A percentile compares a stretch with the other conserved stretches of the same genome.
Conservation (phyloP, 805 yeast species). For the Suhomyces prunicola region DNA sequence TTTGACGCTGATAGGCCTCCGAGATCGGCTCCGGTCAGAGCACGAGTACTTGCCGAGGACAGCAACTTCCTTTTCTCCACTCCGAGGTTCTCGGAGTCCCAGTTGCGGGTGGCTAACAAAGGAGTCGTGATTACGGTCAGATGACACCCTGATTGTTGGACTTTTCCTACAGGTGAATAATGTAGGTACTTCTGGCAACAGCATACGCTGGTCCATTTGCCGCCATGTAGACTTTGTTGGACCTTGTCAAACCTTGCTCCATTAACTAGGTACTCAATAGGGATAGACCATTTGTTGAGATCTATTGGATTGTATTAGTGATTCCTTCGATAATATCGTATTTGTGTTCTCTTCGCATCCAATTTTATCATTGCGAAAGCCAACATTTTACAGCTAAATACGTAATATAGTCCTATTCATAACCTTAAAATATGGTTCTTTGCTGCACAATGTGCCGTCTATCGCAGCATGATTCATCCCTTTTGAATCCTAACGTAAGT, state of each 20-base stretch:
- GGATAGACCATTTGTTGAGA: neutral
- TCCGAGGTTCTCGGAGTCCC: conserved; percentile 1
- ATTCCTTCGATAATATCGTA: neutral
- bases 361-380: neutral
- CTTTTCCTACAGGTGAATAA: neutral
- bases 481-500: neutral
- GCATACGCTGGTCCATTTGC: neutral
- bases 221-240: neutral
- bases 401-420: neutral
- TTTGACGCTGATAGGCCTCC: neutral
- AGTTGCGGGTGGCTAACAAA: neutral
- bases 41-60: conserved; percentile 3
- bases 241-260: neutral
- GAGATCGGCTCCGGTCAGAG: neutral
- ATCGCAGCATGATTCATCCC: neutral
- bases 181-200: neutral
- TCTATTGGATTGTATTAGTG: neutral
- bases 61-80: conserved; percentile 1
- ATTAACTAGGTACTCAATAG: too few relatives aligned
- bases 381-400: neutral
- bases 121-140: neutral
- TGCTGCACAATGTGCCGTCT: neutral
- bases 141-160: neutral
- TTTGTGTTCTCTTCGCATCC: neutral
- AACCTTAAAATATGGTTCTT: neutral